phyloP scores from a whole-genome alignment of 1,284 basidiomycete species.

The Ceratobasidium sp. region DNA sequence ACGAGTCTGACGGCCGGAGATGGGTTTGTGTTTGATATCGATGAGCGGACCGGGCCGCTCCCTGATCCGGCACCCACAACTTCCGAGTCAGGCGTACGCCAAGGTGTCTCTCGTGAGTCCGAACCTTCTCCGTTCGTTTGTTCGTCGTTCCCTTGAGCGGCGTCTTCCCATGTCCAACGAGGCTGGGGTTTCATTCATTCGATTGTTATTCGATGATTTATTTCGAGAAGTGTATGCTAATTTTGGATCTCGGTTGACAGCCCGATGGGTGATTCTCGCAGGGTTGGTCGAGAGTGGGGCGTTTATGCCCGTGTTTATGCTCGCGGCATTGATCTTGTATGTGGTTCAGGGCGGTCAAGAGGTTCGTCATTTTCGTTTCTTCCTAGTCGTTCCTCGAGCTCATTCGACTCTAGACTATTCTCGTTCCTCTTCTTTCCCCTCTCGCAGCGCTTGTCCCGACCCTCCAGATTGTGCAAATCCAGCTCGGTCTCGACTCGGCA shows the following conservation, averaged over 20 bases:
- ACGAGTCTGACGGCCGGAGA: slow-evolving; percentile 14
- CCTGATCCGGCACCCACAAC: neutral
- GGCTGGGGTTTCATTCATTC: too few species aligned
- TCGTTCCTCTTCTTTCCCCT: slow-evolving; percentile 19
- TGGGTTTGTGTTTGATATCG: slow-evolving; percentile 29
- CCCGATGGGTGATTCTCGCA: slow-evolving; percentile 13
- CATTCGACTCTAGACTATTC: neutral
- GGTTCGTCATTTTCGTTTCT: neutral
- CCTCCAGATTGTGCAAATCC: slow-evolving; percentile 30
- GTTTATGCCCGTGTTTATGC: slow-evolving; percentile 22
- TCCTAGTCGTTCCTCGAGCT: neutral
- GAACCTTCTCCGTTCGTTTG: neutral
- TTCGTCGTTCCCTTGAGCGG: too few species aligned
- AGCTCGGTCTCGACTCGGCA: slow-evolving; percentile 31
- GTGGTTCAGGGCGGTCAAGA: slow-evolving; percentile 34
- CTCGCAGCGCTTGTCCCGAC: slow-evolving; percentile 28
- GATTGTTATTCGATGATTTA: neutral
- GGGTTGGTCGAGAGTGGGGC: slow-evolving; percentile 19
- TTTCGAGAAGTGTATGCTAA: neutral
- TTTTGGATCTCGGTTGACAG: neutral
- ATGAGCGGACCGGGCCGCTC: slow-evolving; percentile 33
- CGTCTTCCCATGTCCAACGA: too few species aligned
- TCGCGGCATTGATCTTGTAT: slow-evolving; percentile 29
- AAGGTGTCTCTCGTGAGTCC: neutral
- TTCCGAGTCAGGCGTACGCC: neutral